Conservation (phyloP, 108 stramenopile species). For the Fragilaria crotonensis region DNA sequence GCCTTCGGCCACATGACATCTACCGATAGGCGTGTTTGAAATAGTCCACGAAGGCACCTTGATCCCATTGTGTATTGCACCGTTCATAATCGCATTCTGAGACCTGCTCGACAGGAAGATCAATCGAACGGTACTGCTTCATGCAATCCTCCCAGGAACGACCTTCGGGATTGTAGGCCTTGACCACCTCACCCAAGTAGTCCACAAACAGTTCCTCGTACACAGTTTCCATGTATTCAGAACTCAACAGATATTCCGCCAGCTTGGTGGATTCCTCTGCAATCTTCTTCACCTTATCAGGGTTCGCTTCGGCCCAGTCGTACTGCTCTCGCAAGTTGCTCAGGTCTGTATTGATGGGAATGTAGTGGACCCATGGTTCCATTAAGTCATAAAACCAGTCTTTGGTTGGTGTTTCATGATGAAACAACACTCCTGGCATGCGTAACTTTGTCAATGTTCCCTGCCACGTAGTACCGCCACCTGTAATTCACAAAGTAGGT, state of each 20-base stretch:
- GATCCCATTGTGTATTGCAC: not conserved
- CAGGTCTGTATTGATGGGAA: slow-evolving; percentile 22
- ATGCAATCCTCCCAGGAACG: not conserved
- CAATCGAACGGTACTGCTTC: not conserved
- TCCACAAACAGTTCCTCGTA: not conserved
- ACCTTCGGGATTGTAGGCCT: not conserved
- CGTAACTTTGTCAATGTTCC: slow-evolving; percentile 35
- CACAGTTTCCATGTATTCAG: not conserved
- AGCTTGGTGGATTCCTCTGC: slow-evolving; percentile 3
- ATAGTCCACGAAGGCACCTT: too few relatives aligned
- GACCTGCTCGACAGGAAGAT: not conserved
- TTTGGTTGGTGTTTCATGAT: slow-evolving; percentile 2
- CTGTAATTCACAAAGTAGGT: too few relatives aligned
- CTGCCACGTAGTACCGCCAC: slow-evolving; percentile 41
- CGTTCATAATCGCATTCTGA: not conserved
- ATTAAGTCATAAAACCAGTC: slow-evolving; percentile 34
- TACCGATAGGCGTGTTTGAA: too few relatives aligned
- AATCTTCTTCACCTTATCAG: slow-evolving; percentile 11
- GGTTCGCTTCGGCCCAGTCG: slow-evolving; percentile 20
- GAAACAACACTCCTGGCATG: too few relatives aligned
- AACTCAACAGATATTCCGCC: not conserved
- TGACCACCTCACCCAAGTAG: not conserved
- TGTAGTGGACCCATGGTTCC: slow-evolving; percentile 37
- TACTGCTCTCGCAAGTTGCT: slow-evolving; percentile 9
- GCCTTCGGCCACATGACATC: too few relatives aligned